Evolutionary conservation across 345 rosid genomes (phyloP).

Genomic region (Aurinia saxatilis): DNA sequence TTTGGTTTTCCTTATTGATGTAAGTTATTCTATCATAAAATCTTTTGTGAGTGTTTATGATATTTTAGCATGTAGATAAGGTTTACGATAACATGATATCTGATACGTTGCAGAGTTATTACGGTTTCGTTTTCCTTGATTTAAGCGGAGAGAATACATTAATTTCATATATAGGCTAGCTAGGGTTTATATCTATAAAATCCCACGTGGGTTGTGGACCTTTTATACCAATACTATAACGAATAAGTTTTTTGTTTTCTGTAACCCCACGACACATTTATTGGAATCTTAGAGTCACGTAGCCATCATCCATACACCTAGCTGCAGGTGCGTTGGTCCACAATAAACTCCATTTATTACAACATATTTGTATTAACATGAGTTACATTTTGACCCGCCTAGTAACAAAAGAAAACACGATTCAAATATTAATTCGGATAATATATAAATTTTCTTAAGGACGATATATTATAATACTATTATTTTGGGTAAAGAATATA

Average conservation of each 20-base stretch:
- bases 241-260: constrained; percentile 20
- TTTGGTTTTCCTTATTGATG: too few species aligned
- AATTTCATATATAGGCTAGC: too few species aligned
- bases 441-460: not conserved
- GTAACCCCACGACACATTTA: constrained; percentile 25
- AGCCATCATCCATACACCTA: constrained; percentile 13
- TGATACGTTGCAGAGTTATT: not conserved
- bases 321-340: constrained; percentile 23
- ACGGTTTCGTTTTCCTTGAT: not conserved
- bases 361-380: not conserved
- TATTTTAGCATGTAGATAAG: too few species aligned
- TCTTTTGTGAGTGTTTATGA: not conserved
- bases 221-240: not conserved
- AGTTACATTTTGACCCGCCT: too few species aligned
- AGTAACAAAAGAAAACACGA: not conserved
- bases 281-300: constrained; percentile 19
- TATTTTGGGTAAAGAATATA: not conserved
- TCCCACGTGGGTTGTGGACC: constrained; percentile 39
- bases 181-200: not conserved
- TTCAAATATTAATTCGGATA: not conserved
- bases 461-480: too few species aligned
- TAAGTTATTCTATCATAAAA: too few species aligned
- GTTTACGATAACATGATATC: not conserved
- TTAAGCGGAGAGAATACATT: not conserved
- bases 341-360: not conserved